Conservation (phyloP, 108 stramenopile species). For the Pseudonitzschia multistriata region DNA sequence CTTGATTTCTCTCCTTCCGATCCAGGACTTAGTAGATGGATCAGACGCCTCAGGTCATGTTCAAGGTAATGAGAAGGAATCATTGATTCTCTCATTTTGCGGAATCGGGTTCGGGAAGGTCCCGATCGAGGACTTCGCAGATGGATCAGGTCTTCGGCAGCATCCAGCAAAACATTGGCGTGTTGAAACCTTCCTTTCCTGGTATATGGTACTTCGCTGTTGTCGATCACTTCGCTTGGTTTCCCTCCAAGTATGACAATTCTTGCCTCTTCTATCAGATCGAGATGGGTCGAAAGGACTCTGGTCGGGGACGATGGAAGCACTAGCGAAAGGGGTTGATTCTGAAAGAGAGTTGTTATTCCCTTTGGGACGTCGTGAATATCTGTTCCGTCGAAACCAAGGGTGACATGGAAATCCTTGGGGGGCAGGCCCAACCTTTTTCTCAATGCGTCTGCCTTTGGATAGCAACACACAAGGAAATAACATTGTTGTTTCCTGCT, state of each 20-base stretch:
- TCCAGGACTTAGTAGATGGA: neutral
- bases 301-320: neutral
- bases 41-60: too few species aligned
- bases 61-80: too few species aligned
- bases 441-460: neutral
- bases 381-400: neutral
- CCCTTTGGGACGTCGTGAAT: neutral
- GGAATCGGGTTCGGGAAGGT: too few species aligned
- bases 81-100: too few species aligned
- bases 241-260: neutral
- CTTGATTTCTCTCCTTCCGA: too few species aligned
- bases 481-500: neutral
- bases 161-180: neutral
- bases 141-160: neutral
- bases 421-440: neutral
- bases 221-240: neutral
- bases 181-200: neutral
- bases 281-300: neutral
- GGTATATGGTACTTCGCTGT: neutral
- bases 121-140: neutral
- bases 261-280: neutral
- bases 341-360: neutral
- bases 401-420: neutral
- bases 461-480: neutral
- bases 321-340: neutral